phyloP scores from a whole-genome alignment of 257 asterid genomes.

The Solanum sitiens region DNA sequence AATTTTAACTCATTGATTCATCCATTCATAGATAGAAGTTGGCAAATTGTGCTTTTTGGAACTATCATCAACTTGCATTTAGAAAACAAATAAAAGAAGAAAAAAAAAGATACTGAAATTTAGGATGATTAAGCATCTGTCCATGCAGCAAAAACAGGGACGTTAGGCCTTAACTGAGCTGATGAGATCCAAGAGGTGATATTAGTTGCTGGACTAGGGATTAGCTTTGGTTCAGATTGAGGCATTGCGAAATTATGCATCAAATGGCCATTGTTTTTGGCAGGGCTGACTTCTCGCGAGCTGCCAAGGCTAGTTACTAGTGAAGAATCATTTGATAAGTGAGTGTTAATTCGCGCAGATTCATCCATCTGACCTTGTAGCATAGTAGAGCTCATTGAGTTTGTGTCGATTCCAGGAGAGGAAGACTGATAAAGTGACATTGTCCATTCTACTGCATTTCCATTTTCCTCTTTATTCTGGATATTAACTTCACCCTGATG shows the following conservation, averaged over 20 bases:
- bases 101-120: not conserved
- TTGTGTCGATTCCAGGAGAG: constrained; percentile 12
- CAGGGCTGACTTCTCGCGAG: constrained; percentile 65
- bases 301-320: constrained; percentile 45
- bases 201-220: constrained; percentile 19
- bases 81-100: not conserved
- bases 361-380: constrained; percentile 15
- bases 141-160: constrained; percentile 87
- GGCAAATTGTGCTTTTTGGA: not conserved
- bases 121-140: constrained; percentile 37
- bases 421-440: constrained; percentile 40
- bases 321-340: constrained; percentile 35
- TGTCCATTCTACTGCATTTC: constrained; percentile 32
- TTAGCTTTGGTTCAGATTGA: constrained; percentile 26
- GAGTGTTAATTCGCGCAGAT: constrained; percentile 14
- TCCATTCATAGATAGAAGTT: constrained; percentile 3
- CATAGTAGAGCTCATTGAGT: constrained; percentile 2
- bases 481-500: not conserved
- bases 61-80: not conserved
- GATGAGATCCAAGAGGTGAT: constrained; percentile 47
- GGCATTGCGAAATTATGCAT: constrained; percentile 20
- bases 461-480: constrained; percentile 2
- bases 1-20: constrained; percentile 13
- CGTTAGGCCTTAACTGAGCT: constrained; percentile 56
- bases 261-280: constrained; percentile 15